Evolutionary conservation across 352 stramenopile species (phyloP).

Genomic region (Phytophthora megakarya): DNA sequence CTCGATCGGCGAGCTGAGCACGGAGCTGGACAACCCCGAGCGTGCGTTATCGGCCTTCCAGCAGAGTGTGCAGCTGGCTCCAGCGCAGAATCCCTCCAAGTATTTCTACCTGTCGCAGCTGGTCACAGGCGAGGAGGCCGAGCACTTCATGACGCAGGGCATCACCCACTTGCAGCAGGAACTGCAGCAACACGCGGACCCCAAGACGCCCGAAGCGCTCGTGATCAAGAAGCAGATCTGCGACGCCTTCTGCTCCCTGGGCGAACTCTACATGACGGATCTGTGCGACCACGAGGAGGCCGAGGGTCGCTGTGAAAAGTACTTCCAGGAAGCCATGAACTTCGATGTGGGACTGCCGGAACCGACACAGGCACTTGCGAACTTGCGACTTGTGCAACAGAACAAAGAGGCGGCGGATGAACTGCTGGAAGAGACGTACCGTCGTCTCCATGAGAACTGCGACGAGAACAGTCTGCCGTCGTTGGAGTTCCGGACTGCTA

Average conservation of each 20-base stretch:
- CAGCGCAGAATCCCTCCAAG: constrained; percentile 77
- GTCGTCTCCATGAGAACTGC: constrained; percentile 83
- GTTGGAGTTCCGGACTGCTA: constrained; percentile 85
- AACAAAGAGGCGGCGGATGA: constrained; percentile 87
- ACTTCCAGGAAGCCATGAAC: constrained; percentile 90
- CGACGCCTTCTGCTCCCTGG: constrained; percentile 93
- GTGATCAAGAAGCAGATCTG: constrained; percentile 92
- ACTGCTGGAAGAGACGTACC: constrained; percentile 93
- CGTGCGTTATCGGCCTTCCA: constrained; percentile 75
- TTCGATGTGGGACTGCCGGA: constrained; percentile 92
- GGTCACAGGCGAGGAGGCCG: constrained; percentile 70
- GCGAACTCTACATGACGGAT: constrained; percentile 98
- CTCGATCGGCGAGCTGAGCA: constrained; percentile 79
- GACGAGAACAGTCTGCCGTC: constrained; percentile 76
- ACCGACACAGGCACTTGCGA: constrained; percentile 94
- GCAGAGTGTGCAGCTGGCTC: constrained; percentile 68
- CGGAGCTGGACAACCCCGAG: constrained; percentile 83
- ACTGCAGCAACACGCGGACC: constrained; percentile 48
- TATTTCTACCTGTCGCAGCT: constrained; percentile 89
- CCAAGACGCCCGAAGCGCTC: constrained; percentile 53
- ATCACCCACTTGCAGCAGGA: constrained; percentile 71
- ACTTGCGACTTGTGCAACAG: constrained; percentile 94
- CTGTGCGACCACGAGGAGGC: constrained; percentile 93
- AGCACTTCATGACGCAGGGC: constrained; percentile 70
- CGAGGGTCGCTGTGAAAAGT: constrained; percentile 92